phyloP scores from a whole-genome alignment of 306 rosid species.

The Cajanus cajan region DNA sequence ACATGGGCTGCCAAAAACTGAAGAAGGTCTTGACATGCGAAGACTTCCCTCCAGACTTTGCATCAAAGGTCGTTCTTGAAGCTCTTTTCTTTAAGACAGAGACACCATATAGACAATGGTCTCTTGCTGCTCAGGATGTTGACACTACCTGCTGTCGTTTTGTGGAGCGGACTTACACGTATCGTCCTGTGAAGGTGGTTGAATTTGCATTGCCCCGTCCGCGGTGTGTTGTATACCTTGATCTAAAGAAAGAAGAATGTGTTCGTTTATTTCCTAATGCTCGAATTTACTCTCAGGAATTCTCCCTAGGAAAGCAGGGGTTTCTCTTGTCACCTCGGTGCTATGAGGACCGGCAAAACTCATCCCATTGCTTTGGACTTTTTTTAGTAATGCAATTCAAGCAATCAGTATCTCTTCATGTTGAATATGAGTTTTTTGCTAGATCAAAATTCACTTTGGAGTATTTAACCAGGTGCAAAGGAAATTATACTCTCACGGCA shows the following conservation, averaged over 20 bases:
- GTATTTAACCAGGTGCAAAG: background rate
- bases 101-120: background rate
- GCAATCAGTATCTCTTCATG: background rate
- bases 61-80: slow-evolving; percentile 49
- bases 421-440: background rate
- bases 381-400: background rate
- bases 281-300: background rate
- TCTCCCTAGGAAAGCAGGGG: background rate
- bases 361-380: background rate
- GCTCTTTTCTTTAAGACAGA: slow-evolving; percentile 55
- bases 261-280: slow-evolving; percentile 31
- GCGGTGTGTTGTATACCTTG: slow-evolving; percentile 43
- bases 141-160: background rate
- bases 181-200: slow-evolving; percentile 47
- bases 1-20: slow-evolving; percentile 50
- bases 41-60: slow-evolving; percentile 43
- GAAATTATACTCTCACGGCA: background rate
- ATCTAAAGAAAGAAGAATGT: slow-evolving; percentile 52
- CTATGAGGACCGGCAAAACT: background rate
- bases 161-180: slow-evolving; percentile 43
- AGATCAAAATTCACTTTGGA: background rate
- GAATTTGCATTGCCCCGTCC: slow-evolving; percentile 40
- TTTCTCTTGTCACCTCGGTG: background rate
- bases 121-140: slow-evolving; percentile 29
- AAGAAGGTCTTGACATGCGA: slow-evolving; percentile 41